phyloP scores from a whole-genome alignment of 2,329 filamentous ascomycete genomes.

The Rugonectria rugulosa region DNA sequence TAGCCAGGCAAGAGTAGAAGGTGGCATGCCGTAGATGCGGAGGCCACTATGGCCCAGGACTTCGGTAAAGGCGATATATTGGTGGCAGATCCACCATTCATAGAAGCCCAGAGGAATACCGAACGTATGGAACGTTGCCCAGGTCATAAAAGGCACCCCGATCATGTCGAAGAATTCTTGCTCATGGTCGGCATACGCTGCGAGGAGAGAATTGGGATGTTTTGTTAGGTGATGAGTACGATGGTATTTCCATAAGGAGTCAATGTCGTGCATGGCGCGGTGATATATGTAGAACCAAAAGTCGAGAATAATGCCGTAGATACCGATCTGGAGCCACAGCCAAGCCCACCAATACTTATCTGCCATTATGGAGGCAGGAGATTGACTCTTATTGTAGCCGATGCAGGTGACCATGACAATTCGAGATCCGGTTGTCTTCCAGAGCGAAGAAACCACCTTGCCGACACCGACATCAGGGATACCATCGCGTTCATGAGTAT shows the following conservation, averaged over 20 bases:
- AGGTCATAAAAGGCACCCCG: slow-evolving; percentile 22
- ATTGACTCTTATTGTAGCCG: slow-evolving; percentile 8
- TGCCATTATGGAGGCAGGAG: slow-evolving; percentile 1
- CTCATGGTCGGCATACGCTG: slow-evolving; percentile 26
- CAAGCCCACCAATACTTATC: slow-evolving; percentile 23
- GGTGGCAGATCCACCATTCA: slow-evolving; percentile 29
- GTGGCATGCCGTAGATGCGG: slow-evolving; percentile 18
- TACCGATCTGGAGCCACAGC: slow-evolving; percentile 22
- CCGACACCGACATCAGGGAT: slow-evolving; percentile 22
- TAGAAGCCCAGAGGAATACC: slow-evolving; percentile 23
- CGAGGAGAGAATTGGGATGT: slow-evolving; percentile 22
- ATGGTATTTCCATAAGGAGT: slow-evolving; percentile 25
- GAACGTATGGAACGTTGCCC: slow-evolving; percentile 13
- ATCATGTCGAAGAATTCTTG: slow-evolving; percentile 32
- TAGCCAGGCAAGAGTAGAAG: slow-evolving; percentile 19
- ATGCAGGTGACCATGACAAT: slow-evolving; percentile 18
- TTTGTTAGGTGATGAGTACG: slow-evolving; percentile 27
- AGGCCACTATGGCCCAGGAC: slow-evolving; percentile 26
- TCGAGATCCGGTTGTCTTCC: slow-evolving; percentile 21
- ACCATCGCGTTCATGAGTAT: slow-evolving; percentile 21
- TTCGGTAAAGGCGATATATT: slow-evolving; percentile 28
- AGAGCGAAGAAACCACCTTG: slow-evolving; percentile 18
- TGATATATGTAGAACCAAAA: slow-evolving; percentile 30
- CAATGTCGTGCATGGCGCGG: slow-evolving; percentile 28
- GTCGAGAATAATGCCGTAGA: slow-evolving; percentile 25